A percentile compares a stretch with the other conserved stretches of the same genome.
These are phyloP conservation scores for Dianthus caryophyllus DNA, from an alignment of 148 eudicot species.

Conservation along the genomic window DNA sequence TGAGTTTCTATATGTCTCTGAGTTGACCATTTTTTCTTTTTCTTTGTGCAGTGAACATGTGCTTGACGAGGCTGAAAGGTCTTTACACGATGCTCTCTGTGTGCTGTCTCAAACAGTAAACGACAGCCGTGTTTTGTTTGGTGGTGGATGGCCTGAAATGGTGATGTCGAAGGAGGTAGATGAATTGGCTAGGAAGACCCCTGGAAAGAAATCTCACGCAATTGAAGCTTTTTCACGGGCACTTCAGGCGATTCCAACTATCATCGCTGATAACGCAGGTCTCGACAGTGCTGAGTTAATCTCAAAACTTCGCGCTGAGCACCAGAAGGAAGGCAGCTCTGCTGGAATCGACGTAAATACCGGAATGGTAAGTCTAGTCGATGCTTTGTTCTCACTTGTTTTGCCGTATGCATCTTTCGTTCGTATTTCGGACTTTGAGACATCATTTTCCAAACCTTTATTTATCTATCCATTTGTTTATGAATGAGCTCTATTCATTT, in stretches of 20 bases:
- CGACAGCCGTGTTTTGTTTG: conserved; percentile 87
- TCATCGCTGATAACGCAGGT: conserved; percentile 95
- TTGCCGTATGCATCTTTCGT: background rate
- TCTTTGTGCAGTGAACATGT: conserved; percentile 67
- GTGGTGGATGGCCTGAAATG: conserved; percentile 99
- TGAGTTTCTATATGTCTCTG: no score
- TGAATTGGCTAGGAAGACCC: conserved; percentile 87
- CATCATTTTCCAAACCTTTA: background rate
- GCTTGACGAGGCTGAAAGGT: conserved; percentile 97
- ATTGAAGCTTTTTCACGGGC: conserved; percentile 96
- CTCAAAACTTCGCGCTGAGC: conserved; percentile 94
- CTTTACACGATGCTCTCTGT: conserved; percentile 92
- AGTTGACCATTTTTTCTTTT: background rate
- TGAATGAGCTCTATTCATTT: no score
- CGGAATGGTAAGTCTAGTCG: conserved; percentile 53
- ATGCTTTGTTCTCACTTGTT: background rate
- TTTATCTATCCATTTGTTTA: no score
- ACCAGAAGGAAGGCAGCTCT: conserved; percentile 70
- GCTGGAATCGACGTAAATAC: conserved; percentile 91
- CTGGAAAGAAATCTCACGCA: conserved; percentile 95
- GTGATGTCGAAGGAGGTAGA: conserved; percentile 96
- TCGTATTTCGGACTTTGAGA: background rate
- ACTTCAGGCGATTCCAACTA: conserved; percentile 84
- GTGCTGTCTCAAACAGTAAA: conserved; percentile 93
- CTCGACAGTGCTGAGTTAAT: conserved; percentile 93